These are phyloP conservation scores for Carallia pectinifolia DNA, from an alignment of 345 rosid genomes.

Conservation along the genomic window DNA sequence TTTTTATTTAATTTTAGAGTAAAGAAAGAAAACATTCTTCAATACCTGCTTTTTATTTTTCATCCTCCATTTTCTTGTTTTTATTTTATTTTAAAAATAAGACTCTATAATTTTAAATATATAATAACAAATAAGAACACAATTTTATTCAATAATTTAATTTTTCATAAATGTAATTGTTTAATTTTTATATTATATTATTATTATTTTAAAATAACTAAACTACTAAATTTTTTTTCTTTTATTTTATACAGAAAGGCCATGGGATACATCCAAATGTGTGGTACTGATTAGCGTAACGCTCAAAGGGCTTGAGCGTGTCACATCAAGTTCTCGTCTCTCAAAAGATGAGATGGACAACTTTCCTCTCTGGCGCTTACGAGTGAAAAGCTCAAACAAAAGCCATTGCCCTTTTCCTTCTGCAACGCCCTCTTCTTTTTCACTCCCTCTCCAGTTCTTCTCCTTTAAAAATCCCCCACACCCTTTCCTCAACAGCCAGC, in stretches of 20 bases:
- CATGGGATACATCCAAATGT: not conserved
- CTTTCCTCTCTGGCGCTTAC: constrained; percentile 10
- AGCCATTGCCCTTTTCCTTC: constrained; percentile 38
- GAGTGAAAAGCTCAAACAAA: constrained; percentile 14
- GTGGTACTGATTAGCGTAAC: constrained; percentile 32
- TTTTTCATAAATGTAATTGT: not conserved
- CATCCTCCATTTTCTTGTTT: too few relatives aligned
- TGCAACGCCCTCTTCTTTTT: constrained; percentile 32
- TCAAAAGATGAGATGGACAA: not conserved
- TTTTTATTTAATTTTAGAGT: too few relatives aligned
- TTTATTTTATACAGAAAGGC: not conserved
- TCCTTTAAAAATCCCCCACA: not conserved
- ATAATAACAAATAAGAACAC: too few relatives aligned
- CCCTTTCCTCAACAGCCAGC: not conserved
- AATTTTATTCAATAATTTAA: not conserved
- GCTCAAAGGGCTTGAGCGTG: constrained; percentile 21
- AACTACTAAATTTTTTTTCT: too few relatives aligned
- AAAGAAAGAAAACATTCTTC: too few relatives aligned
- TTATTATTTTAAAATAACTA: too few relatives aligned
- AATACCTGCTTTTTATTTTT: too few relatives aligned
- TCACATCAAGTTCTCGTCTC: not conserved
- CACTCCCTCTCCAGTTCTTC: not conserved
- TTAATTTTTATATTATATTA: too few relatives aligned
- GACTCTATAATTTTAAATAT: too few relatives aligned
- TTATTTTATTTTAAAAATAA: too few relatives aligned